Conservation (phyloP, 352 stramenopile genomes). For the Phytopythium oedochilum region DNA sequence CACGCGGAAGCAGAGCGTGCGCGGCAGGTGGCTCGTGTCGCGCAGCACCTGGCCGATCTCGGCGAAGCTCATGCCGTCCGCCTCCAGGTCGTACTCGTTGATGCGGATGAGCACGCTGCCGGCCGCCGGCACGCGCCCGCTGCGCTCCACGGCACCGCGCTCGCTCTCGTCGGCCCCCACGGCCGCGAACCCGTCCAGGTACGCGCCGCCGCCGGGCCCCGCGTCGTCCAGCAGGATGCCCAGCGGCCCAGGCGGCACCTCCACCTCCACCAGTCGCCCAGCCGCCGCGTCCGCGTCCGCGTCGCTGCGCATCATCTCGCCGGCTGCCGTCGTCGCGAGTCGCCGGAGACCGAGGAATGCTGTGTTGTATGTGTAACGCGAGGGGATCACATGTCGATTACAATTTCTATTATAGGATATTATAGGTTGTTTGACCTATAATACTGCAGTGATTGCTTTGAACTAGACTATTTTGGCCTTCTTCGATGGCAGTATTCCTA, state of each 20-base stretch:
- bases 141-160: constrained; percentile 37
- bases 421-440: no score
- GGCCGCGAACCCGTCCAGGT: constrained; percentile 66
- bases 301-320: constrained; percentile 1
- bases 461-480: no score
- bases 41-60: constrained; percentile 58
- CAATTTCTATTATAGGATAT: no score
- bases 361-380: no score
- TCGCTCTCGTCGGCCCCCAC: constrained; percentile 27
- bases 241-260: constrained; percentile 49
- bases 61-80: constrained; percentile 34
- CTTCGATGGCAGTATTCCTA: no score
- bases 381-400: no score
- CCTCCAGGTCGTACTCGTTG: constrained; percentile 54
- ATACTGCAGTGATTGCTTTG: no score
- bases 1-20: constrained; percentile 42
- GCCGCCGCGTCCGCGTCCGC: not conserved
- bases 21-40: constrained; percentile 45
- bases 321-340: not conserved
- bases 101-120: constrained; percentile 52
- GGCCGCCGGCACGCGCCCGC: constrained; percentile 23
- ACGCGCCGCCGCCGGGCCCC: constrained; percentile 8
- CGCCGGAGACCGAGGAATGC: no score
- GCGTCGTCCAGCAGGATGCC: constrained; percentile 62
- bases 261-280: constrained; percentile 31